Conservation (phyloP, 306 rosid species). For the Corylus avellana region DNA sequence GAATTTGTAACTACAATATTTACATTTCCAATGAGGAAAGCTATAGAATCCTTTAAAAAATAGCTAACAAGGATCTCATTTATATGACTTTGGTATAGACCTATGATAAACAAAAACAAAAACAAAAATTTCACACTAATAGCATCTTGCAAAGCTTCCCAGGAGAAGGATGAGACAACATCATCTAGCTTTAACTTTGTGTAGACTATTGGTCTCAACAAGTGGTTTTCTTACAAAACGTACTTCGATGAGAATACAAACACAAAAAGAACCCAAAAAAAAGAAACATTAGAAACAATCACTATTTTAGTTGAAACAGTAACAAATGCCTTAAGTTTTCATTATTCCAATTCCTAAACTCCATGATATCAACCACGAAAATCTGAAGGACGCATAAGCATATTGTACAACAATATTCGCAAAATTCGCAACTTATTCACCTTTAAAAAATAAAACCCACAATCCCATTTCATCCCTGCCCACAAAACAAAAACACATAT, state of each 20-base stretch:
- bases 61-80: background rate
- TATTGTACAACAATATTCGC: background rate
- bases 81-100: background rate
- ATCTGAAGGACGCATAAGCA: background rate
- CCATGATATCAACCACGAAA: background rate
- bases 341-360: background rate
- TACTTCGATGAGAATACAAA: too few species aligned
- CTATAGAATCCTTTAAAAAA: background rate
- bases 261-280: too few species aligned
- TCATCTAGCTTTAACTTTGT: background rate
- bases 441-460: too few species aligned
- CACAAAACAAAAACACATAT: too few species aligned
- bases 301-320: background rate
- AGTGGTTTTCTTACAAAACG: background rate
- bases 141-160: background rate
- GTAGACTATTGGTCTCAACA: background rate
- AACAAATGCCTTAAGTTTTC: background rate
- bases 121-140: background rate
- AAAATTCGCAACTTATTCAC: too few species aligned
- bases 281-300: background rate
- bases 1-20: background rate
- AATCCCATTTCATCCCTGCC: background rate
- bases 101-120: background rate
- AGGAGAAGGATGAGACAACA: background rate
- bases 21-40: background rate